Percentiles rank a stretch among this genome's conserved stretches.
Evolutionary conservation across 495 filamentous ascomycete species (phyloP).

Genomic region (Neurospora cerealis): DNA sequence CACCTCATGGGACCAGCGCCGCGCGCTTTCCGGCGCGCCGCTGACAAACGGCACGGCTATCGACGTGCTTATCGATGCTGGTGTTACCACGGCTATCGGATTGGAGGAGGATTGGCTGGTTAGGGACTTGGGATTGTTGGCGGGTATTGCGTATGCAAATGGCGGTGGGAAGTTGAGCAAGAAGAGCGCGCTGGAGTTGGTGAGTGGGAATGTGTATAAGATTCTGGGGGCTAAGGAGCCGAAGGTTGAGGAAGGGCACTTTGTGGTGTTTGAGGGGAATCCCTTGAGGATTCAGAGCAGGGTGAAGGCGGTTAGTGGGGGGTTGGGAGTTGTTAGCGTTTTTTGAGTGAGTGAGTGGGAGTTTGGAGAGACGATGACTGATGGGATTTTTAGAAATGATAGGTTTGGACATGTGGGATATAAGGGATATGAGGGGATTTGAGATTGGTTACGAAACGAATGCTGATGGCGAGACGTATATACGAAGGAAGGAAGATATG

Average conservation of each 20-base stretch:
- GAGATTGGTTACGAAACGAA: not conserved
- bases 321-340: slow-evolving; percentile 24
- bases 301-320: slow-evolving; percentile 29
- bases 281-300: slow-evolving; percentile 33
- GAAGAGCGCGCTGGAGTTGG: slow-evolving; percentile 23
- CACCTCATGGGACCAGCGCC: slow-evolving; percentile 35
- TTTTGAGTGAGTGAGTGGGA: slow-evolving; percentile 3
- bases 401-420: not conserved
- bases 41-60: slow-evolving; percentile 42
- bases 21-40: slow-evolving; percentile 39
- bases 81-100: slow-evolving; percentile 35
- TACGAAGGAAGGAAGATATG: not conserved
- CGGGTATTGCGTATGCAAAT: slow-evolving; percentile 41
- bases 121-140: slow-evolving; percentile 34
- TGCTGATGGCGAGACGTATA: not conserved
- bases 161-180: slow-evolving; percentile 39
- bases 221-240: slow-evolving; percentile 32
- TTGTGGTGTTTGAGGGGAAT: slow-evolving; percentile 36
- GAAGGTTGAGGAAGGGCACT: slow-evolving; percentile 20
- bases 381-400: not conserved
- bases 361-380: too few relatives aligned
- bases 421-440: not conserved
- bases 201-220: slow-evolving; percentile 37
- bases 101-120: slow-evolving; percentile 41
- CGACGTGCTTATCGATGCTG: slow-evolving; percentile 33